Evolutionary conservation across 352 stramenopile species (phyloP).

Genomic region (Pythium dissotocum): DNA sequence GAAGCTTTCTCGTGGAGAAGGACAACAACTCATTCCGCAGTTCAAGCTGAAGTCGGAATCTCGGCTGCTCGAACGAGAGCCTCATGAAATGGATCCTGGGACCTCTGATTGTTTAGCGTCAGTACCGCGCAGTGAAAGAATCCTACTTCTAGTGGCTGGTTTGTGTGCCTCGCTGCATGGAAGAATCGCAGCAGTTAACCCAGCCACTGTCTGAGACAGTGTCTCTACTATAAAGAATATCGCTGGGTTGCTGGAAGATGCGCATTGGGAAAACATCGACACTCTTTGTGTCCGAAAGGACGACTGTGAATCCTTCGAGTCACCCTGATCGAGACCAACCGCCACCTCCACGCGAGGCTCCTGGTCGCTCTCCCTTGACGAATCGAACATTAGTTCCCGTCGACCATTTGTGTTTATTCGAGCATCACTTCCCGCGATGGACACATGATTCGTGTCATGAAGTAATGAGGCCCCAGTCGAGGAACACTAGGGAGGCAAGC

Average conservation of each 20-base stretch:
- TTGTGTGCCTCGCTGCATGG: no score
- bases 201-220: no score
- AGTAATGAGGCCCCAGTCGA: not conserved
- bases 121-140: no score
- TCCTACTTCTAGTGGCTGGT: no score
- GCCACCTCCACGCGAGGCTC: no score
- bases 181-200: no score
- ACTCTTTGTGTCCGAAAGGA: not conserved
- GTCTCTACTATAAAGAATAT: no score
- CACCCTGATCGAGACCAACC: not conserved
- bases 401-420: not conserved
- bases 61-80: not conserved
- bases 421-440: not conserved
- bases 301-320: not conserved
- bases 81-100: not conserved
- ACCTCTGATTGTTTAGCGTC: no score
- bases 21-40: not conserved
- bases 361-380: not conserved
- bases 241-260: no score
- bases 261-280: not conserved
- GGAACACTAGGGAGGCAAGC: not conserved
- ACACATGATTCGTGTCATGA: not conserved
- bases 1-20: no score
- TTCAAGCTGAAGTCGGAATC: not conserved
- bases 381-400: not conserved